A percentile compares a stretch with the other conserved stretches of the same genome.
These are phyloP conservation scores for Phalaenopsis hybrid DNA, from an alignment of 116 monocot genomes.

Conservation along the genomic window DNA sequence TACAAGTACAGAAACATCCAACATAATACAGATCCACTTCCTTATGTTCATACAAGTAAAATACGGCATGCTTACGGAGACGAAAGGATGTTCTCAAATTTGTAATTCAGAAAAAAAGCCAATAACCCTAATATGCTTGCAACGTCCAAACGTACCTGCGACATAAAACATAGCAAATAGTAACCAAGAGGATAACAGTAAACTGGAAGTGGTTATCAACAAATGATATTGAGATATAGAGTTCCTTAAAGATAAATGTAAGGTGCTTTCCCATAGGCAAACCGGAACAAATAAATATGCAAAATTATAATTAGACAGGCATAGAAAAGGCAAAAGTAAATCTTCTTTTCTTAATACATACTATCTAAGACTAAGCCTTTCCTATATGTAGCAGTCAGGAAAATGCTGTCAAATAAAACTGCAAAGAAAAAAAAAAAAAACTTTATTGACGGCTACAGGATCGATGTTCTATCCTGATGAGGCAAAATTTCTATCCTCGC, in stretches of 20 bases:
- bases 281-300: not conserved
- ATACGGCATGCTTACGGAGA: conserved; percentile 59
- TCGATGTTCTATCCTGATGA: not conserved
- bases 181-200: not conserved
- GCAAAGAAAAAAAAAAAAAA: not conserved
- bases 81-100: conserved; percentile 73
- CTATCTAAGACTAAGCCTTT: not conserved
- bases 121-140: conserved; percentile 77
- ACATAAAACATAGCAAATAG: not conserved
- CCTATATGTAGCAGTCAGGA: not conserved
- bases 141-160: conserved; percentile 79
- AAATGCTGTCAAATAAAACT: not conserved
- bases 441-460: not conserved
- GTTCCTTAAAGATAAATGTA: not conserved
- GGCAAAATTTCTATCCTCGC: not conserved
- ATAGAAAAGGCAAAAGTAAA: not conserved
- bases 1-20: not conserved
- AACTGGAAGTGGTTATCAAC: not conserved
- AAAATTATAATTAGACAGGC: not conserved
- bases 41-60: conserved; percentile 1
- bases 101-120: conserved; percentile 89
- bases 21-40: not conserved
- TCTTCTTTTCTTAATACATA: not conserved
- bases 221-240: not conserved
- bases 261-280: not conserved